Base-by-base conservation (phyloP, 371 early-diverging fungal genomes). In the Chytridiales sp. region DNA sequence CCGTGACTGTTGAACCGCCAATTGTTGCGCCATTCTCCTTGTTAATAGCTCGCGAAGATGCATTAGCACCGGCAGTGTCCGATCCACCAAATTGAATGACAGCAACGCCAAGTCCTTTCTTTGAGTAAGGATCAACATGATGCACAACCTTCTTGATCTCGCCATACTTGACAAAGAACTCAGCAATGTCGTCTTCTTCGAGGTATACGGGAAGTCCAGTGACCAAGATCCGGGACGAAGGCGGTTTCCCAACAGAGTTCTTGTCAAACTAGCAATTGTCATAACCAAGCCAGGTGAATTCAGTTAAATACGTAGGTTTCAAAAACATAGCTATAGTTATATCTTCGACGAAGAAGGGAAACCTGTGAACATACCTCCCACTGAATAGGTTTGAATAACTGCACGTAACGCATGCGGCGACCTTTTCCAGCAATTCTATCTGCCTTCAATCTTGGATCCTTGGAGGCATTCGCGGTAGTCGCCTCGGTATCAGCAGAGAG, bases 21-120 rank as follows among this genome's bases (percentile, higher is more conserved):
- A 86, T 75, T 35, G 73, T 67, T 17, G 79, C 72, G 11, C 82
- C 80, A 56, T 85, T 81, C 31, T 85, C 82, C 38, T 79, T 76
- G 38, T 78, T 78, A 39, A 80, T 81, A 15, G 88, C 85, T 15
- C 51, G 56, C 48, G 62, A 53, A 13, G 82, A 83, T 2, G 75
- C 68, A 38, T 62, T 58, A 11, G 61, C 60, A 2, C 60, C 68
- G 9, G 34, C 52, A 22, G 34, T 31, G 6, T 5, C 4, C 30
- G 39, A 17, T 11, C 47, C 34, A 36, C 34, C 15, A 27, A 32
- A 31, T 31, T 52, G 27, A 11, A 39, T 34, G 8, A 49, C 41
- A 43, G 58, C 48, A 41, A 58, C 22, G 34, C 64, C 34, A 40
- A 22, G 42, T 42, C 59, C 17, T 17, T 29, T 30, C 9, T 24